These are phyloP conservation scores for Trichoderma sp. DNA, from an alignment of 2,329 filamentous ascomycete genomes.

Conservation along the genomic window DNA sequence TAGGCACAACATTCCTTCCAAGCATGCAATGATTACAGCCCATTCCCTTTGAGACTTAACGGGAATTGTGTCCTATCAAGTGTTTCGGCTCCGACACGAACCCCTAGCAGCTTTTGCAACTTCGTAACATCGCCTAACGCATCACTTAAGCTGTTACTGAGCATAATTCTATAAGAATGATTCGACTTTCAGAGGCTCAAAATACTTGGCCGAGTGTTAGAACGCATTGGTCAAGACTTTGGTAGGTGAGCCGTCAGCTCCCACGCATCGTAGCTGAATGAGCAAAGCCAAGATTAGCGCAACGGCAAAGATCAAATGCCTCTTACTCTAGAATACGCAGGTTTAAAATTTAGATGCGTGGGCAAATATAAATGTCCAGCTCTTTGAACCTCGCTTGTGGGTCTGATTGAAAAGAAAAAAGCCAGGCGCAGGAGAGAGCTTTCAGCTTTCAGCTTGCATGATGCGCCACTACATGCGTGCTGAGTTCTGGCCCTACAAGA, in stretches of 20 bases:
- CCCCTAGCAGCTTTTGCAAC: not conserved
- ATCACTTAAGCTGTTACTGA: not conserved
- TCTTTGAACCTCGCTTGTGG: not conserved
- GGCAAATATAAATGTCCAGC: not conserved
- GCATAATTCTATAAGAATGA: not conserved
- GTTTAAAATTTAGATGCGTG: not conserved
- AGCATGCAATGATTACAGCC: not conserved
- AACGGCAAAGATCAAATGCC: not conserved
- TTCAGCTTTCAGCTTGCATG: not conserved
- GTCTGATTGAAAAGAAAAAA: not conserved
- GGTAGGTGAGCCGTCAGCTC: not conserved
- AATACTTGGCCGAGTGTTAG: not conserved
- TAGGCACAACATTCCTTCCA: not conserved
- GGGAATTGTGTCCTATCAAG: not conserved
- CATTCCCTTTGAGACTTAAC: not conserved
- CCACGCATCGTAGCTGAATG: not conserved
- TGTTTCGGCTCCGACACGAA: not conserved
- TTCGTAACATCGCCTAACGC: not conserved
- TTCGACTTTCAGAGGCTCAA: too few relatives aligned
- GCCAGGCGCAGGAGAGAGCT: not conserved
- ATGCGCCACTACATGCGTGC: not conserved
- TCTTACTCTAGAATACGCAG: not conserved
- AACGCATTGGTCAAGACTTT: not conserved
- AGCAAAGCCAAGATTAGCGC: not conserved
- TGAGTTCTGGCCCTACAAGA: not conserved